Conservation (phyloP, 1,284 basidiomycete species). For the Somion occarium region DNA sequence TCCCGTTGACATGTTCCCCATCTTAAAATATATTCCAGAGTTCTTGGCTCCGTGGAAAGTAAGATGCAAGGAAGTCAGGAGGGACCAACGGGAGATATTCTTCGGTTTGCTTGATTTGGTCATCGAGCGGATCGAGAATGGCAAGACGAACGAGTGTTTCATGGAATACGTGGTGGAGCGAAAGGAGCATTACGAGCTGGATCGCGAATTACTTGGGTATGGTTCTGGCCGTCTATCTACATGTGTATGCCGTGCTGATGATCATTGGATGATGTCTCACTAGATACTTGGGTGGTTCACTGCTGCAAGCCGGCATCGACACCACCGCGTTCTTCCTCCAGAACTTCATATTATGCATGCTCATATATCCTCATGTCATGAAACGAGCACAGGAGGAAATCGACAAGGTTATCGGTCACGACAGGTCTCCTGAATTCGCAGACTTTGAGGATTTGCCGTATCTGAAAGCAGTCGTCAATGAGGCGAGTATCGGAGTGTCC, state of each 20-base stretch:
- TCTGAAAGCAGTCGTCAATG: conserved; percentile 31
- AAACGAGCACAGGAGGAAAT: conserved; percentile 30
- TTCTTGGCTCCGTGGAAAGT: conserved; percentile 23
- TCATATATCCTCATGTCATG: conserved; percentile 26
- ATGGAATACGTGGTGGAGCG: conserved; percentile 14
- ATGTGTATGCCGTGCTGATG: background rate
- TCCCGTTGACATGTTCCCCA: conserved; percentile 25
- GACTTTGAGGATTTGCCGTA: conserved; percentile 31
- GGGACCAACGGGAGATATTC: conserved; percentile 17
- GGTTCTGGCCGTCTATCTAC: background rate
- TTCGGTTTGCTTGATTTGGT: conserved; percentile 16
- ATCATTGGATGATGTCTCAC: background rate
- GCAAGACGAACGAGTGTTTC: conserved; percentile 18
- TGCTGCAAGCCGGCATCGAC: conserved; percentile 23
- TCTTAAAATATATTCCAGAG: conserved; percentile 23
- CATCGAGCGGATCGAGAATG: conserved; percentile 13
- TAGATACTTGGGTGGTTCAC: conserved; percentile 4
- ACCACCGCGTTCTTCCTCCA: conserved; percentile 24
- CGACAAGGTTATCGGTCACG: conserved; percentile 29
- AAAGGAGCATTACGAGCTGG: background rate
- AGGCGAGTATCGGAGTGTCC: conserved; percentile 17
- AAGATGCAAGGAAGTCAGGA: conserved; percentile 11
- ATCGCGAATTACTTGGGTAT: conserved; percentile 2
- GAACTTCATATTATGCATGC: conserved; percentile 23
- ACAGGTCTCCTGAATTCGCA: conserved; percentile 26